Conservation (phyloP, 139 green algal species). For the Zygnema cylindricum region DNA sequence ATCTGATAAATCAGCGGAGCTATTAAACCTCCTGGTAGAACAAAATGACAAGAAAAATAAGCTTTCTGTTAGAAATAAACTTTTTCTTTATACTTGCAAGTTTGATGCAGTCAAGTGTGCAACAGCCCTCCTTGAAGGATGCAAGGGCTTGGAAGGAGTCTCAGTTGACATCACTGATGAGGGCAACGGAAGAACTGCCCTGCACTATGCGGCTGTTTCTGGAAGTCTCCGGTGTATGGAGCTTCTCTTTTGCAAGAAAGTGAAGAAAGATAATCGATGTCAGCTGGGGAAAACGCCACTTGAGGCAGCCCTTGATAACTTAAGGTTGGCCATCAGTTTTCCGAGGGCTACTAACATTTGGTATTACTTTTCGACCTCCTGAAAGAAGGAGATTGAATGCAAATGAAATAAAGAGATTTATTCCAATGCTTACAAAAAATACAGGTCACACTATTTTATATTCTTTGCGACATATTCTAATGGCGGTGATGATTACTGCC, state of each 20-base stretch:
- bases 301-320: slow-evolving; percentile 17
- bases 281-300: not conserved
- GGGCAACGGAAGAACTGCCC: not conserved
- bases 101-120: slow-evolving; percentile 20
- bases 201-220: slow-evolving; percentile 23
- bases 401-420: no score
- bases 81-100: slow-evolving; percentile 32
- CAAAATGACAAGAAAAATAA: not conserved
- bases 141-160: slow-evolving; percentile 10
- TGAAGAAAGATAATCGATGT: slow-evolving; percentile 12
- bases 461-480: no score
- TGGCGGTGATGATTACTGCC: no score
- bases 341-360: not conserved
- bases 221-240: slow-evolving; percentile 32
- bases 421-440: no score
- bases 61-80: not conserved
- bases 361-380: not conserved
- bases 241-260: slow-evolving; percentile 8
- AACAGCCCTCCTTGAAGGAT: slow-evolving; percentile 18
- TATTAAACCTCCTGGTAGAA: not conserved
- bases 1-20: not conserved
- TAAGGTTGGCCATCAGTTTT: slow-evolving; percentile 24
- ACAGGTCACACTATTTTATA: no score
- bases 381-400: no score
- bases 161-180: slow-evolving; percentile 11